Evolutionary conservation across 78 protist species (phyloP), one percentile per base, ranked within the genome.

Genomic region (Emiliania huxleyi): DNA sequence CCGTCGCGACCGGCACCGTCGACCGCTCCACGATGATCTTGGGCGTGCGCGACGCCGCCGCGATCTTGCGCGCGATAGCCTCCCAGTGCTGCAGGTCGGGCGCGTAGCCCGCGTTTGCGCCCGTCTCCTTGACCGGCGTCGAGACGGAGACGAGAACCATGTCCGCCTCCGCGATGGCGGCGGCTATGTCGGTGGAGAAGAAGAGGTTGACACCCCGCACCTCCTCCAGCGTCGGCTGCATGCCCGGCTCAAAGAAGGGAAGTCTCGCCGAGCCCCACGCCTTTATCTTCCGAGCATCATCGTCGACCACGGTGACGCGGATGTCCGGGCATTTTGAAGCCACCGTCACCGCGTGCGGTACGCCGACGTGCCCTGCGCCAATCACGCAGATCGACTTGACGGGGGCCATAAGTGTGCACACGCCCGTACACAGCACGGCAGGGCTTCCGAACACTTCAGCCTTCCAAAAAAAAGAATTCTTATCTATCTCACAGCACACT

Each of bases 241-340:
- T 95, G 42, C 99, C 98, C 21, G 99, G 99, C 90, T 98, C 99
- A 94, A 93, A 98, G 87, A 98, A 95, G 35, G 99, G 99, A 46
- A 97, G 94, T 6, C 94, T 42, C 11, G 15, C 2, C 5, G 79
- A 69, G 40, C n/a, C n/a, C 79, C 79, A 69, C 40, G 42, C 11
- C n/a, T n/a, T 46, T 0, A 75, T 18, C 2, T 11, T 0, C 1
- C 85, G 43, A 44, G 2, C 45, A 29, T 37, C 2, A 18, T 2
- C 12, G 44, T 91, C 93, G 5, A 1, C 0, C 26, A 97, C 97
- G 1, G 94, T 94, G 45, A 96, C 79, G 38, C 29, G 46, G 48
- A 87, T 35, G 49, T 98, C 89, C 33, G 97, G 97, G 85, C 96
- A 91, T 87, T 93, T 95, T 44, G 38, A 2, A 21, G 98, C 98